phyloP scores from a whole-genome alignment of 257 asterid species.

The Forsythia suspensa region DNA sequence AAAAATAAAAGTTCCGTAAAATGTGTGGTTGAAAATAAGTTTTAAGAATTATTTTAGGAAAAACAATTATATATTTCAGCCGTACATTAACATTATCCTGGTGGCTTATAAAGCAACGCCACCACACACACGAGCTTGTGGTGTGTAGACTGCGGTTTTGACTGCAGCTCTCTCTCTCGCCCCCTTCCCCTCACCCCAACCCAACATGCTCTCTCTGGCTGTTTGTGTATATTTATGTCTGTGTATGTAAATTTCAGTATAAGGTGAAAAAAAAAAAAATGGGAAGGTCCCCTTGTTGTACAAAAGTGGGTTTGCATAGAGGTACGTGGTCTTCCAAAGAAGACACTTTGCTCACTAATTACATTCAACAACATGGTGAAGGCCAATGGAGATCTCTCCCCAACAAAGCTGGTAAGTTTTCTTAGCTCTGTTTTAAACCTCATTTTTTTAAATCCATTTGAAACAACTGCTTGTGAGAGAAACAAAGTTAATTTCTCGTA shows the following conservation, averaged over 20 bases:
- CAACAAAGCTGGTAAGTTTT: constrained; percentile 43
- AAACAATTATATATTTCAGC: neutral
- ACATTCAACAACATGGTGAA: constrained; percentile 51
- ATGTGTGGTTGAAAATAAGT: too few relatives aligned
- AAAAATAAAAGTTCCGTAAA: too few relatives aligned
- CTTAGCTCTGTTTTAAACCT: too few relatives aligned
- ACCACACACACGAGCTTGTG: neutral
- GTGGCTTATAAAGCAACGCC: constrained; percentile 24
- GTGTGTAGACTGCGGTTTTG: neutral
- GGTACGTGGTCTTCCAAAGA: constrained; percentile 62
- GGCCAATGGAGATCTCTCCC: constrained; percentile 69
- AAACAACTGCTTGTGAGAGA: too few relatives aligned
- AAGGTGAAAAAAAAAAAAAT: constrained; percentile 7
- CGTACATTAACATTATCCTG: neutral
- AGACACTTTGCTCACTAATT: constrained; percentile 43
- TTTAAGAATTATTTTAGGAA: too few relatives aligned
- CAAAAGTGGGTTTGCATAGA: constrained; percentile 48
- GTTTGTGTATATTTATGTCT: too few relatives aligned
- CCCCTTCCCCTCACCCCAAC: neutral
- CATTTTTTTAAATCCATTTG: too few relatives aligned
- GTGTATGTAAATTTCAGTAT: too few relatives aligned
- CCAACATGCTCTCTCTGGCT: too few relatives aligned
- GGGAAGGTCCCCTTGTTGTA: constrained; percentile 65
- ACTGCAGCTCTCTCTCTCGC: neutral
- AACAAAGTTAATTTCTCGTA: too few relatives aligned